Percentiles rank a stretch among this genome's conserved stretches.
phyloP scores from a whole-genome alignment of 139 green algal genomes.

The Chlamydomonas asymmetrica region DNA sequence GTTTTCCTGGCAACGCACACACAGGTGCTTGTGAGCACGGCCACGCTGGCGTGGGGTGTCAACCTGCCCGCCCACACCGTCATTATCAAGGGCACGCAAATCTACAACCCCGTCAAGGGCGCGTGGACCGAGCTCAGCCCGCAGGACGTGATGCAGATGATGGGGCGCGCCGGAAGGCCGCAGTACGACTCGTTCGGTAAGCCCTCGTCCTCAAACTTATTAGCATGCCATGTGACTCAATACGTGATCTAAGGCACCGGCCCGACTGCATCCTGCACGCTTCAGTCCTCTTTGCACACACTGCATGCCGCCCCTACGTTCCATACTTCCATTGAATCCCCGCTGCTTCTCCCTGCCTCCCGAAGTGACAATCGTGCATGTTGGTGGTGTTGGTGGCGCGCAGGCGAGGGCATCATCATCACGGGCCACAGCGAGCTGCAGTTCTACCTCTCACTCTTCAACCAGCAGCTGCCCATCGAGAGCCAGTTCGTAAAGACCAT shows the following conservation, averaged over 20 bases:
- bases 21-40: conserved; percentile 95
- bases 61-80: conserved; percentile 99
- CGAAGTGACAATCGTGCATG: too few species aligned
- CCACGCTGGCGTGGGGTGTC: conserved; percentile 97
- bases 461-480: conserved; percentile 98
- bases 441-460: conserved; percentile 98
- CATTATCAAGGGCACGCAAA: conserved; percentile 99
- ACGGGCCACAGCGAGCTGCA: conserved; percentile 89
- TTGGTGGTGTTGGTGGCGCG: too few species aligned
- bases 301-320: too few species aligned
- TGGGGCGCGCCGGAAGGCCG: conserved; percentile 92
- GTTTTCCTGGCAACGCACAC: too few species aligned
- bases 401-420: conserved; percentile 95
- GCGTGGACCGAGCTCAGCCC: conserved; percentile 91
- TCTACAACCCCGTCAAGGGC: conserved; percentile 95
- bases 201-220: too few species aligned
- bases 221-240: too few species aligned
- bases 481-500: conserved; percentile 88
- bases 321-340: too few species aligned
- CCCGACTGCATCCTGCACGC: too few species aligned
- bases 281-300: too few species aligned
- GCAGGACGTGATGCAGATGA: conserved; percentile 99
- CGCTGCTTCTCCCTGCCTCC: too few species aligned
- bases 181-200: conserved; percentile 93
- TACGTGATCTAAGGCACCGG: too few species aligned